These are phyloP conservation scores for Periconia macrospinosa DNA, from an alignment of 2,329 filamentous ascomycete species.

Conservation along the genomic window DNA sequence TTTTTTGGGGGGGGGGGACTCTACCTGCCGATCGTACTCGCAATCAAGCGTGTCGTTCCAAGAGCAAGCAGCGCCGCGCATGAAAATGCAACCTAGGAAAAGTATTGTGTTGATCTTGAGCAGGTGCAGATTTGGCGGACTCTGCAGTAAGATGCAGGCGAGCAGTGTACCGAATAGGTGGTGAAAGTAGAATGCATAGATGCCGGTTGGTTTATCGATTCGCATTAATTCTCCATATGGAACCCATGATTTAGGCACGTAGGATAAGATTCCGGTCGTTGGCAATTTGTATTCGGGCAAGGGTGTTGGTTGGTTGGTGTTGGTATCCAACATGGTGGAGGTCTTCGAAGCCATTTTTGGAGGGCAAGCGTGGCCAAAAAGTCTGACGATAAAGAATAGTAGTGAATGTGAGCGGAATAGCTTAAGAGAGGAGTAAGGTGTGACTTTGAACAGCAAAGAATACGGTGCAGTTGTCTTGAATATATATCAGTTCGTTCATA, in stretches of 20 bases:
- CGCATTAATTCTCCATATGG: constrained; percentile 9
- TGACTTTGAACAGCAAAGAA: too few relatives aligned
- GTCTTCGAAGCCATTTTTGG: too few relatives aligned
- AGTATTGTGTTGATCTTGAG: neutral
- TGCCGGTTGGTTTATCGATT: constrained; percentile 5
- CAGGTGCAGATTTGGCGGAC: neutral
- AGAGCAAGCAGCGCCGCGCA: constrained; percentile 41
- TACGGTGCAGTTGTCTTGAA: too few relatives aligned
- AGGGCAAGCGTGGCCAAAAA: too few relatives aligned
- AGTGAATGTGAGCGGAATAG: too few relatives aligned
- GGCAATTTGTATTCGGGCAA: neutral
- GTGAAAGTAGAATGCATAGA: neutral
- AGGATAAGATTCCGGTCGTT: neutral
- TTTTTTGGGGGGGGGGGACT: neutral
- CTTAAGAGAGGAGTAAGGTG: too few relatives aligned
- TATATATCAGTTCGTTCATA: too few relatives aligned
- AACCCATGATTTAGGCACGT: constrained; percentile 3
- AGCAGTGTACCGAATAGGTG: neutral
- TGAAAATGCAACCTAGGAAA: neutral
- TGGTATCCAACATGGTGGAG: too few relatives aligned
- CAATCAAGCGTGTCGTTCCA: constrained; percentile 61
- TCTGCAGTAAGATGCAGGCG: neutral
- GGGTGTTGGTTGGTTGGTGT: too few relatives aligned
- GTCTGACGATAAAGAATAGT: too few relatives aligned
- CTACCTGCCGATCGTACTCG: constrained; percentile 52